Evolutionary conservation across 2,329 filamentous ascomycete species (phyloP).

Genomic region (Cyanodermella asteris): DNA sequence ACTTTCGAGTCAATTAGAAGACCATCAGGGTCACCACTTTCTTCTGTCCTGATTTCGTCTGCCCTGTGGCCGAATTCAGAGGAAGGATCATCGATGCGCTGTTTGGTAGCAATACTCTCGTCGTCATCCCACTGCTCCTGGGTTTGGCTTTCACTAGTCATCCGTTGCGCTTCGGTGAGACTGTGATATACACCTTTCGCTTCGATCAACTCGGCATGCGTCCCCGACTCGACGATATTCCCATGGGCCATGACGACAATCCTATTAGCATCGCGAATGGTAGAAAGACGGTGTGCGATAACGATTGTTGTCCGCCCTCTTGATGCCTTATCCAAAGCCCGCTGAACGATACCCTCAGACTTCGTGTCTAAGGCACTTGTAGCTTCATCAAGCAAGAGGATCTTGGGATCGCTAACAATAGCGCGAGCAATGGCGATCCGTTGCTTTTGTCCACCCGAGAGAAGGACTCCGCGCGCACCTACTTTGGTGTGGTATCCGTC

Average conservation of each 20-base stretch:
- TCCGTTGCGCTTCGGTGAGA: conserved; percentile 23
- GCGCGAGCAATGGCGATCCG: conserved; percentile 70
- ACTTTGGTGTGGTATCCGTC: conserved; percentile 70
- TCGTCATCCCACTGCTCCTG: no score
- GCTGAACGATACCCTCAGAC: conserved; percentile 69
- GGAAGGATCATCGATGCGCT: no score
- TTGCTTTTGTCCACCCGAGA: conserved; percentile 85
- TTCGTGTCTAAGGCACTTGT: conserved; percentile 75
- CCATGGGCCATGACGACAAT: conserved; percentile 24
- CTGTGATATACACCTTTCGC: conserved; percentile 18
- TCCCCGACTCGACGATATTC: conserved; percentile 22
- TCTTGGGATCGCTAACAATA: conserved; percentile 57
- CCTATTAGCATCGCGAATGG: conserved; percentile 21
- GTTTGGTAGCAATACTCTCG: no score
- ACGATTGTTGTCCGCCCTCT: conserved; percentile 23
- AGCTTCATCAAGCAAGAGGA: conserved; percentile 75
- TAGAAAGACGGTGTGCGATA: conserved; percentile 24
- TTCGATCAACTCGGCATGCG: conserved; percentile 18
- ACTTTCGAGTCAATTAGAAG: no score
- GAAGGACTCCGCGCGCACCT: conserved; percentile 58
- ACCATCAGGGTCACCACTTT: no score
- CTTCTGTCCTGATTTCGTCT: no score
- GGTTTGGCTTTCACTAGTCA: no score
- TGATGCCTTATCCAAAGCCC: conserved; percentile 54
- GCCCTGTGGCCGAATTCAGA: no score